These are phyloP conservation scores for Crithidia fasciculata DNA, from an alignment of 208 protist genomes.

Conservation along the genomic window DNA sequence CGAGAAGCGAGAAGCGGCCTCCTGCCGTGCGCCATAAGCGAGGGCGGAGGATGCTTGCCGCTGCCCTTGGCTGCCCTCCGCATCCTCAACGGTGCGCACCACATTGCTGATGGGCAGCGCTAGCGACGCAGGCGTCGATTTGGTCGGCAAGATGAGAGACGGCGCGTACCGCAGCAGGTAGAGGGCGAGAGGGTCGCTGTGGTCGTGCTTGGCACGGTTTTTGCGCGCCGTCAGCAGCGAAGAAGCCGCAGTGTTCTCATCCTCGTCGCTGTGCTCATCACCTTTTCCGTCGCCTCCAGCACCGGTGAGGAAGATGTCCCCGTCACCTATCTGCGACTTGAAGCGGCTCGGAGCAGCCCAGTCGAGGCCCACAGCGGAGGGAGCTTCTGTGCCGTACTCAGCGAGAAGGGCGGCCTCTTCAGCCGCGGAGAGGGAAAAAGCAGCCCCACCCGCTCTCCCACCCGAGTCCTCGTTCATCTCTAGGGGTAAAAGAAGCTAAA, in stretches of 20 bases:
- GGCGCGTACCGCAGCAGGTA: conserved; percentile 15
- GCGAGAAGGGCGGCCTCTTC: conserved; percentile 76
- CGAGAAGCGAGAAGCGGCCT: neutral
- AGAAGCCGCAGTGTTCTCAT: neutral
- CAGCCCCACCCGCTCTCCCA: neutral
- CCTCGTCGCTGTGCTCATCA: conserved; percentile 10
- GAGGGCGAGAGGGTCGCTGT: conserved; percentile 6
- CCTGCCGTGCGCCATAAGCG: neutral
- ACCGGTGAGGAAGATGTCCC: conserved; percentile 80
- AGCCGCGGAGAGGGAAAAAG: conserved; percentile 36
- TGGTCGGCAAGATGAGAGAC: conserved; percentile 2
- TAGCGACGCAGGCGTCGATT: neutral
- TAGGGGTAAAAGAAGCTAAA: neutral
- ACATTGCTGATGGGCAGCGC: conserved; percentile 6
- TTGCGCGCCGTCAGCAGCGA: neutral
- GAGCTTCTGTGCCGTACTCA: conserved; percentile 68
- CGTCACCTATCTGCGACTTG: conserved; percentile 60
- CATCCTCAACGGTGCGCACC: neutral
- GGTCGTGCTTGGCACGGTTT: neutral
- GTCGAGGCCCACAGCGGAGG: conserved; percentile 55
- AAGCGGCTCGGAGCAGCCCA: conserved; percentile 54
- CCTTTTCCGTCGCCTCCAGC: conserved; percentile 24
- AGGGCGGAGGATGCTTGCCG: neutral
- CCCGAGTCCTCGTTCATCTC: conserved; percentile 29
- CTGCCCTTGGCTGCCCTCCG: neutral